Base-by-base conservation (phyloP, 2,329 filamentous ascomycete species). In the Penicillium griseofulvum region DNA sequence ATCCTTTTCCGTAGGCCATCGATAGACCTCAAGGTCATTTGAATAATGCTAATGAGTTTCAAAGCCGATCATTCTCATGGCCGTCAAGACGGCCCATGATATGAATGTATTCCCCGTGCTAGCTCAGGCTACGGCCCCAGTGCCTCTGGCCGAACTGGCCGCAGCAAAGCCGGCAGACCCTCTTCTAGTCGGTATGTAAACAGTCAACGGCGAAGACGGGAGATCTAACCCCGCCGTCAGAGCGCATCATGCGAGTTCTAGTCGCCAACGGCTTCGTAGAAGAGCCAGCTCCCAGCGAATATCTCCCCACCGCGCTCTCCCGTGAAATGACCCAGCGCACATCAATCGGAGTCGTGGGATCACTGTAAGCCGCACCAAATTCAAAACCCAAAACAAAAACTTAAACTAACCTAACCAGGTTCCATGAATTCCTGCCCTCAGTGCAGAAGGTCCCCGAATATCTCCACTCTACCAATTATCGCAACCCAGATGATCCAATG, bases 171-270 rank as follows among this genome's bases (percentile, higher is more conserved):
- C 59, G 1, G 64, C 64, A 2, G 61, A 67, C 49, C 61, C 62
- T 7, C 38, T 66, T 1, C 39, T 67, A 16, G 65, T 67, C 11
- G 65, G 65, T 62, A 5, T 49, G 61, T 57, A 3, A 24, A 4
- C 24, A 7, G 12, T 16, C 3, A 22, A n/a, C 7, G 1, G 8
- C 7, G 16, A 47, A 22, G 14, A 1, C 6, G 14, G 28, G 4
- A 28, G 3, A 36, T 17, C 31, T 31, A 39, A 39, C n/a, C n/a
- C 11, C 7, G 10, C 7, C 11, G 8, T 7, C 29, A 67, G 64
- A 64, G 33, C 62, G 64, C 1, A 64, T 66, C 5, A 58, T 67
- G 62, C 59, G 65, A 24, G 45, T 66, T 22, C 43, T 65, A 8
- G 55, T 61, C 9, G 39, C 54, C 42, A 56, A 57, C 44, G 64